Conservation (phyloP, 2,329 filamentous ascomycete genomes). For the Colletotrichum sansevieriae region DNA sequence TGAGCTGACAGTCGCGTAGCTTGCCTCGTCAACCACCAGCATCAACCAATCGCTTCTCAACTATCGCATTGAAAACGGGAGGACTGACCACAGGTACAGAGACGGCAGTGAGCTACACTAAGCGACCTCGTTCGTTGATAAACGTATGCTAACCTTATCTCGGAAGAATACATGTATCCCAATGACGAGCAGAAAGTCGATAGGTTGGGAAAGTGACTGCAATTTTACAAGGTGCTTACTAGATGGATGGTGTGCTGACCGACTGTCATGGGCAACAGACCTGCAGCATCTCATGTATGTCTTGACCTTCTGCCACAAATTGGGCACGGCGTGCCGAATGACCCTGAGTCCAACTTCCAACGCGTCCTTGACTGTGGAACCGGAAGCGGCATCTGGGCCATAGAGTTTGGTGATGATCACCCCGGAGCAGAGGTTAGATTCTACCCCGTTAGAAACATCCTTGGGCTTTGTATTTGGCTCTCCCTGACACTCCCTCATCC, state of each 20-base stretch:
- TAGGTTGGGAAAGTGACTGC: not conserved
- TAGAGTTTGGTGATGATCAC: conserved; percentile 56
- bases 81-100: conserved; percentile 42
- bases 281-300: conserved; percentile 53
- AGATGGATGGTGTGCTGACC: not conserved
- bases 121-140: not conserved
- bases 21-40: conserved; percentile 46
- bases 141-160: not conserved
- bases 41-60: conserved; percentile 49
- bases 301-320: conserved; percentile 49
- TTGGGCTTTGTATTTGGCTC: no score
- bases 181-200: conserved; percentile 11
- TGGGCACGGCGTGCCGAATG: conserved; percentile 45
- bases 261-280: conserved; percentile 43
- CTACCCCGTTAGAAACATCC: not conserved
- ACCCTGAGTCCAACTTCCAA: conserved; percentile 48
- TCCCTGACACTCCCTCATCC: no score
- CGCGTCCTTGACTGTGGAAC: conserved; percentile 61
- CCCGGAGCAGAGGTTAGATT: conserved; percentile 46
- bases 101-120: conserved; percentile 14
- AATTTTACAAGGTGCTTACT: no score
- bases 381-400: conserved; percentile 59
- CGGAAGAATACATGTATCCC: conserved; percentile 15
- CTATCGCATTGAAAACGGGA: conserved; percentile 25
- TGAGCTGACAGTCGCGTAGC: not conserved